Evolutionary conservation across 441 rosid genomes (phyloP).

Genomic region (Syzygium syzygioides): DNA sequence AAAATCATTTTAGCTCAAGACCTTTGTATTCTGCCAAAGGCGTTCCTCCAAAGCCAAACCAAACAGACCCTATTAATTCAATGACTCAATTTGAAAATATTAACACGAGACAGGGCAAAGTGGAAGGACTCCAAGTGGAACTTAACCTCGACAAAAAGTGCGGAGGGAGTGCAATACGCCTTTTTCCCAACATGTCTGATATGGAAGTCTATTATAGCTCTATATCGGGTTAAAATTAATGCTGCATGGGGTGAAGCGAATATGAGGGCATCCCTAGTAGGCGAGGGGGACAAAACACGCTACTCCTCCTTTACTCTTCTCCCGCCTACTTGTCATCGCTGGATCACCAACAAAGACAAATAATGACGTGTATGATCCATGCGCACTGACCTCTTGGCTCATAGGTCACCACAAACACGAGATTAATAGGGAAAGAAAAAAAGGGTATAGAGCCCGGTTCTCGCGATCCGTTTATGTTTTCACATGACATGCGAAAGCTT

Average conservation of each 20-base stretch:
- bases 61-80: not conserved
- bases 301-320: too few species aligned
- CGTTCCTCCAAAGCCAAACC: too few species aligned
- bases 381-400: not conserved
- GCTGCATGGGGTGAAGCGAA: not conserved
- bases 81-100: not conserved
- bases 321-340: too few species aligned
- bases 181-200: too few species aligned
- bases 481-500: accelerated
- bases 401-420: not conserved
- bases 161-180: too few species aligned
- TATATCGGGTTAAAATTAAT: not conserved
- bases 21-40: too few species aligned
- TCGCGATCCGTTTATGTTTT: not conserved
- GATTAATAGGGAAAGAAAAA: not conserved
- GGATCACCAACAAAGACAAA: not conserved
- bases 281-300: not conserved
- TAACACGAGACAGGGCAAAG: not conserved
- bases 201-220: not conserved
- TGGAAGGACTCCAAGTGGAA: not conserved
- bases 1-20: too few species aligned
- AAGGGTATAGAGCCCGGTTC: accelerated
- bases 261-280: not conserved
- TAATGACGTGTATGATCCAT: not conserved
- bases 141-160: too few species aligned